These are phyloP conservation scores for Fusarium sambucinum DNA, from an alignment of 2,329 filamentous ascomycete species.

Conservation along the genomic window DNA sequence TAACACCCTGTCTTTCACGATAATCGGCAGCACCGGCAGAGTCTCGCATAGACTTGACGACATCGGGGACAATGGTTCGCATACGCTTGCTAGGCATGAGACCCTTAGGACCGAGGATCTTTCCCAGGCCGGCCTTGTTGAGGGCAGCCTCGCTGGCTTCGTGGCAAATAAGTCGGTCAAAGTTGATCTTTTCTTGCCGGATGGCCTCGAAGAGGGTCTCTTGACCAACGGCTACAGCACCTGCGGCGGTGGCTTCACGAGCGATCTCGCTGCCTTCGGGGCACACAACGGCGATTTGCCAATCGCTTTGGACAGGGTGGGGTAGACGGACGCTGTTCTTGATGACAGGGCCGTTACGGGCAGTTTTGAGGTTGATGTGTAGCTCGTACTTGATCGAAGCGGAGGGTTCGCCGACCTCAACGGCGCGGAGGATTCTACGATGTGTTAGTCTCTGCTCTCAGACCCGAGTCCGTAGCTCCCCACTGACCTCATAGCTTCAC, in stretches of 20 bases:
- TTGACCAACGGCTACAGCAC: conserved; percentile 86
- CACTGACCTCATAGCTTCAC: conserved; percentile 89
- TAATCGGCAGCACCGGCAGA: conserved; percentile 89
- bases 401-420: conserved; percentile 87
- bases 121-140: conserved; percentile 82
- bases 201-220: conserved; percentile 86
- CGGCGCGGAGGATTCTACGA: conserved; percentile 85
- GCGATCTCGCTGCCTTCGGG: conserved; percentile 82
- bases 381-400: conserved; percentile 87
- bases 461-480: background rate
- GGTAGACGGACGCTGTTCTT: conserved; percentile 90
- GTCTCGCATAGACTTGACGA: conserved; percentile 79
- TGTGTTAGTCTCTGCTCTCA: conserved; percentile 11
- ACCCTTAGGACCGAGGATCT: conserved; percentile 86
- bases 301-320: conserved; percentile 88
- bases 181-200: conserved; percentile 79
- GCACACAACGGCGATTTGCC: conserved; percentile 90
- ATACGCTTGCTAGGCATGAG: conserved; percentile 92
- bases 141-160: conserved; percentile 80
- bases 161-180: conserved; percentile 92
- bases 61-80: conserved; percentile 88
- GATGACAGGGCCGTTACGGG: conserved; percentile 87
- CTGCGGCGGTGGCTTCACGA: conserved; percentile 78
- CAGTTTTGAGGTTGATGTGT: conserved; percentile 82
- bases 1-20: conserved; percentile 84